Conservation (phyloP, 192 early-diverging fungal species). For the Coemansia reversa region DNA sequence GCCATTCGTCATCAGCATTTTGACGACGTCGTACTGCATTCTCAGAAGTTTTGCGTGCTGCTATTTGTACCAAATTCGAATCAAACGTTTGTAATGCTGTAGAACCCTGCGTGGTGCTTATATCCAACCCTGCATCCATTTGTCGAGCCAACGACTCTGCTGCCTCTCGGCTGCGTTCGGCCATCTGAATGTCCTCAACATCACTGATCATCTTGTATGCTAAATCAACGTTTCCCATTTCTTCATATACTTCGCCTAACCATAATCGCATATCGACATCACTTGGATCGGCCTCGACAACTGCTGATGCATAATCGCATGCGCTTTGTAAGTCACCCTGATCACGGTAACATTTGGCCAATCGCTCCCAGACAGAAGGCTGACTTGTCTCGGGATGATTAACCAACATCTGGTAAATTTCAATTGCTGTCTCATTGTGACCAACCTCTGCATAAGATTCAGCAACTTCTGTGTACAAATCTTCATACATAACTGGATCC, state of each 20-base stretch:
- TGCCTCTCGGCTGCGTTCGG: conserved; percentile 1
- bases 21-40: conserved; percentile 14
- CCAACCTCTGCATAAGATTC: conserved; percentile 25
- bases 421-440: conserved; percentile 21
- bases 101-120: not conserved
- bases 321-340: conserved; percentile 59
- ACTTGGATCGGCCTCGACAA: conserved; percentile 55
- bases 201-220: conserved; percentile 41
- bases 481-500: conserved; percentile 25
- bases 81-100: not conserved
- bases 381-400: conserved; percentile 16
- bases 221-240: conserved; percentile 50
- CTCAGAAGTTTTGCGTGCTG: conserved; percentile 27
- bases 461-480: conserved; percentile 40
- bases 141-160: not conserved
- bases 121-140: not conserved
- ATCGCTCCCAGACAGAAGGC: conserved; percentile 56
- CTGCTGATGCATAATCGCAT: conserved; percentile 50
- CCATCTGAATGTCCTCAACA: conserved; percentile 35
- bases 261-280: conserved; percentile 61
- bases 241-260: conserved; percentile 65
- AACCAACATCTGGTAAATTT: conserved; percentile 24
- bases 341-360: conserved; percentile 63
- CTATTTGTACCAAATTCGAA: conserved; percentile 11
- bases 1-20: conserved; percentile 31